Percentiles rank a stretch among this genome's conserved stretches.
Evolutionary conservation across 192 early-diverging fungal genomes (phyloP).

Genomic region (Cetraspora pellucida): DNA sequence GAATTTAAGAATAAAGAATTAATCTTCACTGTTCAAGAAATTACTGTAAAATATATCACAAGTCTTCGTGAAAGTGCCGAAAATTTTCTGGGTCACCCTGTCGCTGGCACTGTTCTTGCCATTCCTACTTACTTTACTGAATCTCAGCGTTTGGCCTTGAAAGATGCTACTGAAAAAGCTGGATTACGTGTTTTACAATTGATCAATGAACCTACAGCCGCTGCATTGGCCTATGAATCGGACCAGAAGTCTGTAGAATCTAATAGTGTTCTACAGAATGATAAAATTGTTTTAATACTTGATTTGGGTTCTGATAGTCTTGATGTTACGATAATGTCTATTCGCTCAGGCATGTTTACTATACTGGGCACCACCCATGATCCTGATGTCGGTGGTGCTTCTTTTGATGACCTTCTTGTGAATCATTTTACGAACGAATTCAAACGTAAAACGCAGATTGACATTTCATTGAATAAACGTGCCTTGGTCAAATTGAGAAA

Average conservation of each 20-base stretch:
- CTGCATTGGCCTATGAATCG: constrained; percentile 82
- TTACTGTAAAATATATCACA: constrained; percentile 77
- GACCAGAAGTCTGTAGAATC: constrained; percentile 52
- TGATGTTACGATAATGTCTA: constrained; percentile 77
- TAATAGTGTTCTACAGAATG: constrained; percentile 39
- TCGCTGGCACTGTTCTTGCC: constrained; percentile 83
- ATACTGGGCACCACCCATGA: constrained; percentile 80
- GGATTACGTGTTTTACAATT: constrained; percentile 81
- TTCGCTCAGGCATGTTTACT: constrained; percentile 82
- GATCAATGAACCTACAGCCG: constrained; percentile 88
- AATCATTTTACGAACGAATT: constrained; percentile 85
- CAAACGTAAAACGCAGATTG: constrained; percentile 81
- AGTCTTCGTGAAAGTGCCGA: constrained; percentile 88
- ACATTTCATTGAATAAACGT: constrained; percentile 74
- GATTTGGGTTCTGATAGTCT: constrained; percentile 89
- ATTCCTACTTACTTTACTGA: constrained; percentile 85
- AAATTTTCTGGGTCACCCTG: constrained; percentile 76
- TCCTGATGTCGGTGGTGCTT: constrained; percentile 77
- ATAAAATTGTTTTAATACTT: constrained; percentile 80
- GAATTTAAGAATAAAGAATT: constrained; percentile 60
- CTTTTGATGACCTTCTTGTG: constrained; percentile 83
- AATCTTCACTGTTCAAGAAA: constrained; percentile 70
- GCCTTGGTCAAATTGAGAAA: constrained; percentile 79
- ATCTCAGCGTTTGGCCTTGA: constrained; percentile 68
- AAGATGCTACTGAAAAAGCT: constrained; percentile 68